Evolutionary conservation across 2,329 filamentous ascomycete genomes (phyloP), one percentile per base, ranked within the genome.

Genomic region (Calonectria pseudoreteaudii): DNA sequence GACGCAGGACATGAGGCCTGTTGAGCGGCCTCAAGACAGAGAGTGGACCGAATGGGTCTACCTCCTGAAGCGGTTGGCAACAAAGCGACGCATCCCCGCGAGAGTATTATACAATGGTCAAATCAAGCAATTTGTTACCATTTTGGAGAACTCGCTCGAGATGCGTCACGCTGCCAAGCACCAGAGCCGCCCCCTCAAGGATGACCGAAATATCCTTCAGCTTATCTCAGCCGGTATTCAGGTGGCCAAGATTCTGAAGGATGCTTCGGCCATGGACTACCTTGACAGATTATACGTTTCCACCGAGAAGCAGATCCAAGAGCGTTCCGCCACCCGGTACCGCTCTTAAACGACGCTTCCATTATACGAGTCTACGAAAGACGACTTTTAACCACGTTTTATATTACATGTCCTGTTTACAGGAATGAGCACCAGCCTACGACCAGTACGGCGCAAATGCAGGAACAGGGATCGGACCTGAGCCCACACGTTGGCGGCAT

Each of bases 21-120:
- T 96, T 68, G 92, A 94, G 82, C 87, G 92, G 58, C 92, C 94
- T 38, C 92, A 93, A 80, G 94, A 96, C 85, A 90, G 94, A 75
- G 95, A 97, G 84, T 97, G 95, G 95, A 96, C 94, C 58, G 95
- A 97, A 86, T 97, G 95, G 95, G 95, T 96, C 70, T 95, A 96
- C 84, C 90, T 97, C 72, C 88, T 97, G 78, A 97, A 97, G 86
- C 90, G 94, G 65, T 90, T 97, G 72, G 95, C 95, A 38, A 97
- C 95, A 41, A 97, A 96, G 86, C 91, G 95, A 77, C 92, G 95
- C 75, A 96, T 97, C 78, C 95, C 95, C 8, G 94, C 95, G 60
- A 90, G 94, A 70, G 94, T 97, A 26, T 87, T 97, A 53, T 97
- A 96, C 87, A 94, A 97, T 83, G 94, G 94, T 73, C 95, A 97